Percentiles rank a stretch among this genome's conserved stretches.
Evolutionary conservation across 352 stramenopile genomes (phyloP).

Genomic region (Globisporangium polare): DNA sequence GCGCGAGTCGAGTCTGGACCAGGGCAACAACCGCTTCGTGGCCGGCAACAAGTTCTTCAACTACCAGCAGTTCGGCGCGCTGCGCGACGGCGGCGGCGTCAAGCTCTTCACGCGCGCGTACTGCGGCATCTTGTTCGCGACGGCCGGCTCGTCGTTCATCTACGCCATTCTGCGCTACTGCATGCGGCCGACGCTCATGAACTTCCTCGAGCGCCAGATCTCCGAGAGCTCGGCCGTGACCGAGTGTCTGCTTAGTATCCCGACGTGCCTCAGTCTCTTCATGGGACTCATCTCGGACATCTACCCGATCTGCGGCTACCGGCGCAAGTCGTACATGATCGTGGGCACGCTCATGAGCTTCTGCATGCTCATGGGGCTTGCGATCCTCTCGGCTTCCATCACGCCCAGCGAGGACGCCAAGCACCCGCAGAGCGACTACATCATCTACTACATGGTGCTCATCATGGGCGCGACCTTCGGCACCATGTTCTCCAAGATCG

Average conservation of each 20-base stretch:
- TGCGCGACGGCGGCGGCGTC: conserved; percentile 55
- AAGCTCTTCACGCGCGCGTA: conserved; percentile 60
- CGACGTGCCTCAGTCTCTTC: conserved; percentile 86
- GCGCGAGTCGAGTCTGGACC: conserved; percentile 7
- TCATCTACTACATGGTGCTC: conserved; percentile 36
- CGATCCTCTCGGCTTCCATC: conserved; percentile 43
- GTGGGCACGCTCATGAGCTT: conserved; percentile 61
- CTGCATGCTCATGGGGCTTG: conserved; percentile 42
- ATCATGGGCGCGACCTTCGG: conserved; percentile 80
- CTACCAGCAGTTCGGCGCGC: conserved; percentile 71
- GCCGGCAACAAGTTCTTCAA: conserved; percentile 63
- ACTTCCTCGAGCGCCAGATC: conserved; percentile 52
- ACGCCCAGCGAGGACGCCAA: conserved; percentile 28
- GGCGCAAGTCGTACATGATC: conserved; percentile 90
- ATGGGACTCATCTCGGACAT: conserved; percentile 87
- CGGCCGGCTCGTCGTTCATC: conserved; percentile 45
- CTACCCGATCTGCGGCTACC: conserved; percentile 80
- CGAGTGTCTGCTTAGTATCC: conserved; percentile 77
- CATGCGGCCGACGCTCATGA: conserved; percentile 64
- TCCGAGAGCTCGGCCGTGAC: conserved; percentile 49
- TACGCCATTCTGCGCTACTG: conserved; percentile 67
- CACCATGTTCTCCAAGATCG: conserved; percentile 84
- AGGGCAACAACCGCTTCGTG: conserved; percentile 32
- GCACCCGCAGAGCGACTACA: conserved; percentile 14
- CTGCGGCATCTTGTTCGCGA: conserved; percentile 52